A percentile compares a stretch with the other conserved stretches of the same genome.
Conservation (phyloP, 2,329 filamentous ascomycete species). For the Elsinoe ampelina region DNA sequence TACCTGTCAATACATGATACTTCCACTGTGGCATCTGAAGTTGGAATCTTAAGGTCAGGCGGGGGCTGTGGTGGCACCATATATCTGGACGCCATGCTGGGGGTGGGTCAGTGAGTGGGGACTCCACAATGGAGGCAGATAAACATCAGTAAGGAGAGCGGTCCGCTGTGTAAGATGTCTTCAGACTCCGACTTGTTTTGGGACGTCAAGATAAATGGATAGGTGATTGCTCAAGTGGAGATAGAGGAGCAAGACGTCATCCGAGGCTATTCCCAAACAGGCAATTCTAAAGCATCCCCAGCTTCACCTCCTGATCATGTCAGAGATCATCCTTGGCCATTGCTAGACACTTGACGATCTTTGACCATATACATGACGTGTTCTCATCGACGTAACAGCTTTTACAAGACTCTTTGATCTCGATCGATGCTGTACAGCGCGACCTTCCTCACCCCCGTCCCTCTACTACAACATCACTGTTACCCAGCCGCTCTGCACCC, state of each 20-base stretch:
- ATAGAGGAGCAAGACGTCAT: not conserved
- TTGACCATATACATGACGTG: too few species aligned
- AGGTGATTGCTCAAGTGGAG: slow-evolving; percentile 7
- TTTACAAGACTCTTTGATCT: too few species aligned
- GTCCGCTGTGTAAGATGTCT: too few species aligned
- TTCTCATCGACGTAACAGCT: too few species aligned
- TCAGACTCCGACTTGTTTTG: too few species aligned
- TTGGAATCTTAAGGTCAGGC: slow-evolving; percentile 27
- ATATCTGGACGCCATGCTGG: not conserved
- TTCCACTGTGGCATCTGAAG: slow-evolving; percentile 25
- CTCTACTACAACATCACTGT: not conserved
- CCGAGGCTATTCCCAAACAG: not conserved
- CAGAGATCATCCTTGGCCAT: too few species aligned
- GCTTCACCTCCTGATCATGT: not conserved
- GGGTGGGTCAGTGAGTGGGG: too few species aligned
- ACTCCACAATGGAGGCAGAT: too few species aligned
- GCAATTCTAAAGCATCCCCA: slow-evolving; percentile 4
- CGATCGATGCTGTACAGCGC: not conserved
- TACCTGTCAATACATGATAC: slow-evolving; percentile 30
- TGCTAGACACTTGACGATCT: too few species aligned
- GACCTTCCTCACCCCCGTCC: not conserved
- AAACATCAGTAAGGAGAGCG: too few species aligned
- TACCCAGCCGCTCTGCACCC: not conserved
- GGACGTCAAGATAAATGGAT: too few species aligned
- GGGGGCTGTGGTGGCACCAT: slow-evolving; percentile 21